Base-by-base conservation (phyloP, 345 rosid species). In the Isatis tinctoria region DNA sequence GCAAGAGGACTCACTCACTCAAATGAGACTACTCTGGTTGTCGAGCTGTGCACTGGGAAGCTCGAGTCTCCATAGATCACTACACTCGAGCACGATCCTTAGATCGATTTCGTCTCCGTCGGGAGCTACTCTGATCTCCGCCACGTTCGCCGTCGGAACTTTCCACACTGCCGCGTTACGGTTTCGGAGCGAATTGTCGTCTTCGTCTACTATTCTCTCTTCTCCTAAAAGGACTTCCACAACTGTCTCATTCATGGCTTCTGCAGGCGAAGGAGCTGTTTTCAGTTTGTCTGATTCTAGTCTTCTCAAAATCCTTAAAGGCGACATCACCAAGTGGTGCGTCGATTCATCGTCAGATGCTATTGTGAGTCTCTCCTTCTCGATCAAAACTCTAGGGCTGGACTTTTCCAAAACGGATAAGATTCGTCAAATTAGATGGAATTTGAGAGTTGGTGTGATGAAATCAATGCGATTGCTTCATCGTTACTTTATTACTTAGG, bases 251-350 rank as follows among this genome's bases (percentile, higher is more conserved):
- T 77, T 64, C 47, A 88, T 88, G 90, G 83, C 89, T 57, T 60
- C 74, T 36, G n/a, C n/a, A n/a, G n/a, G n/a, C n/a, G n/a, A n/a
- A n/a, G 74, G 51, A 18, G 72, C 70, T 48, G 77, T 44, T 32
- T 87, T 88, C 83, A 69, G 65, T n/a, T 60, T 90, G 79, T 86
- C 96, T 12, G 74, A 84, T 20, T 68, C 90, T 7, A 65, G 64
- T 27, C 43, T 83, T 26, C 89, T 93, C 57, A 81, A 84, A 60
- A 87, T 93, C 77, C 77, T 75, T 43, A 85, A 88, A 58, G 98
- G 98, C 0, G 97, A 93, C 49, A 88, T 93, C 84, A 89, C 98
- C 47, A 49, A 75, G 60, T 91, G 98, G 98, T 93, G 75, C 64
- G 74, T 84, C 10, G 93, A 89, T 76, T 82, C 85, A 64, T 83